Percentiles rank a stretch among this genome's conserved stretches.
Evolutionary conservation across 176 grass and related monocot genomes (phyloP).

Genomic region (Otatea glauca): DNA sequence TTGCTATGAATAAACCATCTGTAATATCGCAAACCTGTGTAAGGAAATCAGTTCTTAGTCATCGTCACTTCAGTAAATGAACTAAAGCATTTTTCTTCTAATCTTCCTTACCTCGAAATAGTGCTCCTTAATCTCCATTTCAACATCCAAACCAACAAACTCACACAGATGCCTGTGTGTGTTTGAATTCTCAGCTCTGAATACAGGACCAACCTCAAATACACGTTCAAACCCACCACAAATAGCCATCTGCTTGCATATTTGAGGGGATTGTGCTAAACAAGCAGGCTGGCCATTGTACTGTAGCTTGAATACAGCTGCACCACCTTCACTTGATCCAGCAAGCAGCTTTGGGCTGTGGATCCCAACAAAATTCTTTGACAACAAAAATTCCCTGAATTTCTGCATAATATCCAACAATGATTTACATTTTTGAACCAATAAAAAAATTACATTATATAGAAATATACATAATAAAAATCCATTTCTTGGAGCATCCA

Average conservation of each 20-base stretch:
- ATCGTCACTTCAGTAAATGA: background rate
- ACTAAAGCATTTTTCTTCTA: background rate
- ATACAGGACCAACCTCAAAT: constrained; percentile 86
- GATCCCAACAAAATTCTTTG: constrained; percentile 79
- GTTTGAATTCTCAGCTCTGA: constrained; percentile 88
- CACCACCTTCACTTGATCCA: constrained; percentile 95
- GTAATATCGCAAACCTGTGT: constrained; percentile 88
- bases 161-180: constrained; percentile 96
- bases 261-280: constrained; percentile 87
- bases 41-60: constrained; percentile 15
- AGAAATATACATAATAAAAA: background rate
- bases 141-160: constrained; percentile 93
- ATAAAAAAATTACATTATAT: background rate
- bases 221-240: constrained; percentile 85
- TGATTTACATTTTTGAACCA: background rate
- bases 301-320: constrained; percentile 81
- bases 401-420: constrained; percentile 47
- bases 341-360: constrained; percentile 77
- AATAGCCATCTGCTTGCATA: constrained; percentile 84
- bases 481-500: background rate
- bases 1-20: constrained; percentile 83
- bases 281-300: constrained; percentile 94
- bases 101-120: constrained; percentile 80
- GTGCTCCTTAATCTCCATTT: constrained; percentile 97
- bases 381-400: constrained; percentile 71